These are phyloP conservation scores for Epichloe aotearoae DNA, from an alignment of 2,329 filamentous ascomycete genomes.

Conservation along the genomic window DNA sequence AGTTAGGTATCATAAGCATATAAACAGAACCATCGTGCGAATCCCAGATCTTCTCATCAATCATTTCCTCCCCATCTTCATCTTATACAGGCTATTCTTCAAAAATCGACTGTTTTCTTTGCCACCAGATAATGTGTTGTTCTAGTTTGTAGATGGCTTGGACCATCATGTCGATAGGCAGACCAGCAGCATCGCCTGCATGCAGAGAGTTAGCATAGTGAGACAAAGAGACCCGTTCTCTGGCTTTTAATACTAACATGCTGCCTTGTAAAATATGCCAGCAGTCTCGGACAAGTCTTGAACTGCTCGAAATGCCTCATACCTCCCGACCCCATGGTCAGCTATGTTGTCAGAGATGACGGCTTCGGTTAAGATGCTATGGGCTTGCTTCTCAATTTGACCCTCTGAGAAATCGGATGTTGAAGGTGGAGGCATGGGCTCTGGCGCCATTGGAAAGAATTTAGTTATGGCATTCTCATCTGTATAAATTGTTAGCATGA, in stretches of 20 bases:
- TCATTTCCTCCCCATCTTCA: not conserved
- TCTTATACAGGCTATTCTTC: not conserved
- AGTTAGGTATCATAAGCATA: too few relatives aligned
- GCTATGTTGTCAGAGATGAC: conserved; percentile 1
- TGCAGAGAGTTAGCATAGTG: conserved; percentile 5
- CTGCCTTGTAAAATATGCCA: conserved; percentile 18
- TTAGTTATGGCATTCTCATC: conserved; percentile 16
- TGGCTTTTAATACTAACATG: conserved; percentile 14
- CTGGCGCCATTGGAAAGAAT: conserved; percentile 22
- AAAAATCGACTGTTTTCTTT: conserved; percentile 9
- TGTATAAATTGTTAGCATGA: conserved; percentile 4
- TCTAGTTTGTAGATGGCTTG: conserved; percentile 27
- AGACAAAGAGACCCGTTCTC: not conserved
- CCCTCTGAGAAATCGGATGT: conserved; percentile 13
- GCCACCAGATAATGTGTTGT: conserved; percentile 21
- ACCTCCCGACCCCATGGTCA: conserved; percentile 5
- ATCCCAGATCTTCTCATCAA: too few relatives aligned
- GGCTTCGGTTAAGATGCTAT: conserved; percentile 11
- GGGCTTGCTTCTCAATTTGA: conserved; percentile 13
- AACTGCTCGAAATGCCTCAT: conserved; percentile 19
- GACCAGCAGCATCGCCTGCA: conserved; percentile 18
- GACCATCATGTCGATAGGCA: conserved; percentile 21
- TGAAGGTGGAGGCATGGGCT: conserved; percentile 7
- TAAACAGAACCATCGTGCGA: not conserved
- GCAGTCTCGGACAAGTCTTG: conserved; percentile 20